Evolutionary conservation across 2,329 filamentous ascomycete species (phyloP), one percentile per base, ranked within the genome.

Genomic region (Fusarium proliferatum): DNA sequence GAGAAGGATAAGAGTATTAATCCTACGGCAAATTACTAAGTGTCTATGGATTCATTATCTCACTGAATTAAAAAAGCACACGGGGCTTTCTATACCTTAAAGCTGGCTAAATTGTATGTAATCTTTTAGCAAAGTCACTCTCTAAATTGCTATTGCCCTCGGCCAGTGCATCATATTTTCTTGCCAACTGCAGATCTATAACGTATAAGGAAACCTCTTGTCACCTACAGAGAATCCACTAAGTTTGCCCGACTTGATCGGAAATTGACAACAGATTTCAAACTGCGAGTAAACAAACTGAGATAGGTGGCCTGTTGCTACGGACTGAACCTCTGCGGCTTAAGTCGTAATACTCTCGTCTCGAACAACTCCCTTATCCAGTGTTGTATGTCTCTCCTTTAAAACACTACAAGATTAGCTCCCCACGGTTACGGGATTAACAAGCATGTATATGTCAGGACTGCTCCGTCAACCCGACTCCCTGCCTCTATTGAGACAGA

Each of bases 401-500:
- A 46, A 48, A 71, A 55, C 63, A 56, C 41, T 45, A 34, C 43
- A 49, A 73, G 34, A 72, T 64, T 64, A 69, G 30, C 26, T 64
- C 65, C 33, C 56, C 49, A 58, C 56, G 45, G 28, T 48, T 48
- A 64, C 38, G 61, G 75, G 66, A 72, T 75, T 61, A 43, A 52
- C 60, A 71, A 71, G 71, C 16, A 61, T 51, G 23, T 43, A 45
- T 41, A 52, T 51, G 13, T 28, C 33, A 33, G 34, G n/a, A 60
- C 30, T 64, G 58, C 49, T 61, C 64, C 39, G 62, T 57, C 70
- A 71, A 70, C 71, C 61, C 30, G 38, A 41, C 62, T 56, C 55
- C 63, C 61, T 65, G 46, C 39, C 45, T 43, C 17, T 19, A 41
- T 64, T 58, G 64, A 77, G 65, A 71, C 75, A 71, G 57, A 26